These are phyloP conservation scores for Aegilops sharonensis DNA, from an alignment of 176 grass and related monocot genomes.

Conservation along the genomic window DNA sequence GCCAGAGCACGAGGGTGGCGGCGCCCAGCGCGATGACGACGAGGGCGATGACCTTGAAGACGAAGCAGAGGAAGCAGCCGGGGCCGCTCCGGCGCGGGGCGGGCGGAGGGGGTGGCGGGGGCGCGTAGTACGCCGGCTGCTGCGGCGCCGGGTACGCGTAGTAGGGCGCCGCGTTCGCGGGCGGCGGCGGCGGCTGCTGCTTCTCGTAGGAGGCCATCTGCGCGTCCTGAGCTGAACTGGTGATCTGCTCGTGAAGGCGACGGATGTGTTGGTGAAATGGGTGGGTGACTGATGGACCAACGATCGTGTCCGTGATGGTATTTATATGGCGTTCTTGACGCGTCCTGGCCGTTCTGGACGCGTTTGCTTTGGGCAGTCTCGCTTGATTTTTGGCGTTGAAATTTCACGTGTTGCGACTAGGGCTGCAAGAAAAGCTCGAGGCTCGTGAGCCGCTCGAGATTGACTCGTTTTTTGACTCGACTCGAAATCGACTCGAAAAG, in stretches of 20 bases:
- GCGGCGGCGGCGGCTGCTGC: constrained; percentile 27
- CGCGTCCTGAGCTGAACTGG: neutral
- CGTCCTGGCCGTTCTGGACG: neutral
- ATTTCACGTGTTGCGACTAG: neutral
- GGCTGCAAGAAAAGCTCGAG: too few species aligned
- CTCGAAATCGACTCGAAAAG: too few species aligned
- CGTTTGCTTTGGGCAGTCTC: neutral
- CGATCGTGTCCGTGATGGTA: neutral
- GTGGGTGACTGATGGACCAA: neutral
- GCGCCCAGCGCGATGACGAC: constrained; percentile 34
- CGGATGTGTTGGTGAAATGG: neutral
- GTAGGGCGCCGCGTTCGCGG: constrained; percentile 38
- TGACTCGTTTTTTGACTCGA: too few species aligned
- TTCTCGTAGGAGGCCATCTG: constrained; percentile 39
- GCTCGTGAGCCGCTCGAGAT: too few species aligned
- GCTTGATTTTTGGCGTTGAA: neutral
- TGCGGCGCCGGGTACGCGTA: constrained; percentile 53
- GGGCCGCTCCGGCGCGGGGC: neutral
- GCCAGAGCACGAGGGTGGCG: constrained; percentile 45
- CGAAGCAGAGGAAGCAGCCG: constrained; percentile 29
- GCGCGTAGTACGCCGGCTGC: constrained; percentile 32
- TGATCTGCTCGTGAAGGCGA: neutral
- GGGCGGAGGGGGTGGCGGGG: neutral
- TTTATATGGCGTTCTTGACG: constrained; percentile 39
- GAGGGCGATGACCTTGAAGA: constrained; percentile 38